phyloP scores from a whole-genome alignment of 2,329 filamentous ascomycete genomes.

The Penicillium sp. region DNA sequence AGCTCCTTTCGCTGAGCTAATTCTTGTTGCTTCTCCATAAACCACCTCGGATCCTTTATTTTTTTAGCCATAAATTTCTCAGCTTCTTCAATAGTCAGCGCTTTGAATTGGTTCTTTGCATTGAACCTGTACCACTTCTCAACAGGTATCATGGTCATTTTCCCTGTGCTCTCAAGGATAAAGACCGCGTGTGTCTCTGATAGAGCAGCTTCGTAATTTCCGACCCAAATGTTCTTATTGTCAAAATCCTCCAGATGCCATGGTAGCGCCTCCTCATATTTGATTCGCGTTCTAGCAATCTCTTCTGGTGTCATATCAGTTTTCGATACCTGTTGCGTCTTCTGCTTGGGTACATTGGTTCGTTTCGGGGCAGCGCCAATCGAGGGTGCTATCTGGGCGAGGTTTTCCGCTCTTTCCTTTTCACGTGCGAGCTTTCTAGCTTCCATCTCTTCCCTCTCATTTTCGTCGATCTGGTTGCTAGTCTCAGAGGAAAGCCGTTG shows the following conservation, averaged over 20 bases:
- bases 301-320: conserved; percentile 77
- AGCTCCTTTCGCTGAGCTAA: conserved; percentile 62
- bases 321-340: conserved; percentile 83
- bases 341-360: conserved; percentile 71
- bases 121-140: conserved; percentile 88
- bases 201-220: conserved; percentile 85
- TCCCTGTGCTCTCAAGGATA: conserved; percentile 70
- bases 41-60: conserved; percentile 77
- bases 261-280: conserved; percentile 93
- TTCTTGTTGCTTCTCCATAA: conserved; percentile 67
- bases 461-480: conserved; percentile 66
- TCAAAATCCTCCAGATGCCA: conserved; percentile 98
- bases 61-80: conserved; percentile 84
- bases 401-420: conserved; percentile 81
- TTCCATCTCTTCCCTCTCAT: conserved; percentile 64
- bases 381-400: conserved; percentile 91
- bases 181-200: conserved; percentile 82
- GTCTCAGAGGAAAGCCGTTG: conserved; percentile 43
- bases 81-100: conserved; percentile 80
- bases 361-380: conserved; percentile 71
- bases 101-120: conserved; percentile 66
- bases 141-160: conserved; percentile 84
- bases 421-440: conserved; percentile 75
- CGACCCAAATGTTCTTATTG: conserved; percentile 92
- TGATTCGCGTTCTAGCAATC: conserved; percentile 65